Evolutionary conservation across 331 rosid genomes (phyloP), one percentile per base, ranked within the genome.

Genomic region (Stylosanthes scabra): DNA sequence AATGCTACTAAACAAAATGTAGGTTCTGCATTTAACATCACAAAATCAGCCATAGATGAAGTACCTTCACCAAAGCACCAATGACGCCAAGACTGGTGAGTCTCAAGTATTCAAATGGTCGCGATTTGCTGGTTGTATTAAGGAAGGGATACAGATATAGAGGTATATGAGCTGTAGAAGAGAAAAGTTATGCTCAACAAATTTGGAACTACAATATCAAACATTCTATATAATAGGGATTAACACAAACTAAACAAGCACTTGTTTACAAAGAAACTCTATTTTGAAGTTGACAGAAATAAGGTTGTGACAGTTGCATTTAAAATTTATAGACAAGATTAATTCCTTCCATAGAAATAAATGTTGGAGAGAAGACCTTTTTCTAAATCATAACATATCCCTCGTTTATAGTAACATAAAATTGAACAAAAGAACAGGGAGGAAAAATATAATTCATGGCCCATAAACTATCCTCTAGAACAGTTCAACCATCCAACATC

Each of bases 51-150:
- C 66, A 66, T 34, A 59, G 66, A 72, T 12, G 45, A 80, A 63
- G 62, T 84, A 94, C 97, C 99, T 94, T 94, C 83, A 94, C 99
- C 64, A 94, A 62, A 25, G 99, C 99, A 62, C 99, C 99, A 57
- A 94, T 94, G 80, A 94, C 99, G 80, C 99, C 99, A 69, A 94
- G 89, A 78, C 99, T 94, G 66, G 99, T 91, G 40, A 94, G 96
- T 78, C 99, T 89, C 88, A 94, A 83, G 91, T 94, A 94, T 85
- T 94, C 99, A 57, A 91, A 91, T 10, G 96, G 99, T 72, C 97
- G 88, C 5, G 96, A 86, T 86, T 90, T 94, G 89, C 98, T 94
- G 62, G 96, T 88, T 41, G 98, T 94, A 77, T 94, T 94, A 2
- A 94, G 91, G 76, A 94, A 94, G 49, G 98, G 98, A 77, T 94